Evolutionary conservation across 1,284 basidiomycete genomes (phyloP).

Genomic region (Coniferiporia sulphurascens): DNA sequence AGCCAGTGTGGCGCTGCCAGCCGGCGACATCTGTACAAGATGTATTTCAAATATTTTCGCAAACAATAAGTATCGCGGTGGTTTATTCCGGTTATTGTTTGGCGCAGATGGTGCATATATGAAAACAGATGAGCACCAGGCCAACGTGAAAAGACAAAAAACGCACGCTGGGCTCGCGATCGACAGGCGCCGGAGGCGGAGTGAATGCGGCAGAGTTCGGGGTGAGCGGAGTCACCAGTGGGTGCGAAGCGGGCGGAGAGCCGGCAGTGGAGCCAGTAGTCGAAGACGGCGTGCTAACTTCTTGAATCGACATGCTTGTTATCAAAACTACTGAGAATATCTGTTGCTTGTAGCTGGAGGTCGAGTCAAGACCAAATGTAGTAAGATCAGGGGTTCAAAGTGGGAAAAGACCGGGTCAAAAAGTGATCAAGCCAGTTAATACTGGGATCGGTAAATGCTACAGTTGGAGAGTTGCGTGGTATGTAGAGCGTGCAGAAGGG

Average conservation of each 20-base stretch:
- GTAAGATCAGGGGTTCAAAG: conserved; percentile 4
- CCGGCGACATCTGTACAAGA: conserved; percentile 6
- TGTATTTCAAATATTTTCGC: neutral
- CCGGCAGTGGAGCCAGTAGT: conserved; percentile 37
- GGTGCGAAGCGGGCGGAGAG: conserved; percentile 37
- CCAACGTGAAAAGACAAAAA: neutral
- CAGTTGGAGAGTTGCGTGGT: neutral
- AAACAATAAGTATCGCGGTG: too few species aligned
- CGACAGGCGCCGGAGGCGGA: conserved; percentile 27
- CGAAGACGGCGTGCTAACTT: conserved; percentile 53
- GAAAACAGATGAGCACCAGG: neutral
- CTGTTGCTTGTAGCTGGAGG: neutral
- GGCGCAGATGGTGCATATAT: neutral
- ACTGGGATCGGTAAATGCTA: neutral
- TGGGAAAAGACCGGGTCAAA: conserved; percentile 7
- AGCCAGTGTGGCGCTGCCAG: conserved; percentile 25
- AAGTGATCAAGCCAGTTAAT: neutral
- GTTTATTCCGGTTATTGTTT: too few species aligned
- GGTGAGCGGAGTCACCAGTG: conserved; percentile 40
- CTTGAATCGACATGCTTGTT: conserved; percentile 27
- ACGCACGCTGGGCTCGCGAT: conserved; percentile 12
- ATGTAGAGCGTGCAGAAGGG: neutral
- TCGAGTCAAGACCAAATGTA: neutral
- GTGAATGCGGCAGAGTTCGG: conserved; percentile 33
- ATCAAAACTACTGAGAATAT: neutral